Evolutionary conservation across 1,139 yeast species (phyloP).

Genomic region (Ogataea hybrid): DNA sequence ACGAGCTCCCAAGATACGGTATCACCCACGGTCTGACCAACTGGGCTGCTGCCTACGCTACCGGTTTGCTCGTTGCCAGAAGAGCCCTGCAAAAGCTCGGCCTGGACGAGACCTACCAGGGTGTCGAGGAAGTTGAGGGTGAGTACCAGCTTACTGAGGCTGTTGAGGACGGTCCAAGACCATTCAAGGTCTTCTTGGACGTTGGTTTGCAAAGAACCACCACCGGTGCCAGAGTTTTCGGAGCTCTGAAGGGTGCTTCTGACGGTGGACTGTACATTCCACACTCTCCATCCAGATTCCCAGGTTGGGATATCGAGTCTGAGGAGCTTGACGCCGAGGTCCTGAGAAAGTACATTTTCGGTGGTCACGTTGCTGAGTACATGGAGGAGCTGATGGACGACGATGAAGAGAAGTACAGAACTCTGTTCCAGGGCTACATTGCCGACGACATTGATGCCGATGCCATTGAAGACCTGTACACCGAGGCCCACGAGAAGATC

Average conservation of each 20-base stretch:
- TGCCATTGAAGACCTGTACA: constrained; percentile 92
- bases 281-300: constrained; percentile 99
- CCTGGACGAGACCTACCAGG: constrained; percentile 95
- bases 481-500: constrained; percentile 91
- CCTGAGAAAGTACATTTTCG: constrained; percentile 97
- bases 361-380: constrained; percentile 99
- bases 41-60: constrained; percentile 99
- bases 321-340: constrained; percentile 98
- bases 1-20: constrained; percentile 98
- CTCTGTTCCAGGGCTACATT: constrained; percentile 94
- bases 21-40: constrained; percentile 98
- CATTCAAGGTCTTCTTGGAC: constrained; percentile 99
- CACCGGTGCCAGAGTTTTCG: constrained; percentile 99
- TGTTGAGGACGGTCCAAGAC: constrained; percentile 99
- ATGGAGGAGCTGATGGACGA: constrained; percentile 99
- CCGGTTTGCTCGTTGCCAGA: constrained; percentile 98
- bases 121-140: constrained; percentile 99
- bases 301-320: constrained; percentile 99
- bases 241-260: constrained; percentile 99
- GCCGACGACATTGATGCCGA: constrained; percentile 98
- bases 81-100: constrained; percentile 98
- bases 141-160: constrained; percentile 98
- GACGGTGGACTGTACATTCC: constrained; percentile 99
- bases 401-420: constrained; percentile 99
- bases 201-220: constrained; percentile 99